A percentile compares a stretch with the other conserved stretches of the same genome.
These are phyloP conservation scores for Pascua sp. DNA, from an alignment of 1,284 basidiomycete genomes.

Conservation along the genomic window DNA sequence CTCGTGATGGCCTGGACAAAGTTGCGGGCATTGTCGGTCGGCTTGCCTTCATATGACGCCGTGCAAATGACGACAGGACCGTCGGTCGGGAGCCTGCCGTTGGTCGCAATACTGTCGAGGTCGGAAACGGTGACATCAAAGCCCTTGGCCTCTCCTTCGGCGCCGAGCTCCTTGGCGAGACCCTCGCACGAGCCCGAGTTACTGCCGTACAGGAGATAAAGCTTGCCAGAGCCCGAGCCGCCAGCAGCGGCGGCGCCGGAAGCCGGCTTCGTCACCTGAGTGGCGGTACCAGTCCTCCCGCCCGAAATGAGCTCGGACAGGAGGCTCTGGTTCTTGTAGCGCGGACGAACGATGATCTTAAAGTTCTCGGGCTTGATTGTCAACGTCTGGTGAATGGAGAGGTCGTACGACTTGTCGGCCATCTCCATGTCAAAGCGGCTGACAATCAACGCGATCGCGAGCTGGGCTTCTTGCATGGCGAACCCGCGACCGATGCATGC, in stretches of 20 bases:
- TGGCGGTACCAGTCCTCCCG: conserved; percentile 27
- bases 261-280: conserved; percentile 1
- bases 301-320: conserved; percentile 2
- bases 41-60: conserved; percentile 56
- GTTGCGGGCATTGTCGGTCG: conserved; percentile 5
- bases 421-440: conserved; percentile 54
- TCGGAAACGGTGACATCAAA: conserved; percentile 52
- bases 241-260: background rate
- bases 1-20: conserved; percentile 1
- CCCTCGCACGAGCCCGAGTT: conserved; percentile 57
- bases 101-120: conserved; percentile 51
- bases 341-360: conserved; percentile 29
- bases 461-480: conserved; percentile 54
- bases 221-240: background rate
- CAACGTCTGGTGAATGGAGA: conserved; percentile 53
- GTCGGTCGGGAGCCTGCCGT: conserved; percentile 48
- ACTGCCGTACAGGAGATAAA: conserved; percentile 46
- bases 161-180: conserved; percentile 55
- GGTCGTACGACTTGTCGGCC: conserved; percentile 51
- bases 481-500: conserved; percentile 49
- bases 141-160: conserved; percentile 51
- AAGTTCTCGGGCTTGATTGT: conserved; percentile 55
- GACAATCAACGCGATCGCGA: conserved; percentile 51
- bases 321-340: conserved; percentile 1
- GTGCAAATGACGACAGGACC: conserved; percentile 56